Conservation (phyloP, 768 basidiomycete genomes). For the Solioccasus polychromus region DNA sequence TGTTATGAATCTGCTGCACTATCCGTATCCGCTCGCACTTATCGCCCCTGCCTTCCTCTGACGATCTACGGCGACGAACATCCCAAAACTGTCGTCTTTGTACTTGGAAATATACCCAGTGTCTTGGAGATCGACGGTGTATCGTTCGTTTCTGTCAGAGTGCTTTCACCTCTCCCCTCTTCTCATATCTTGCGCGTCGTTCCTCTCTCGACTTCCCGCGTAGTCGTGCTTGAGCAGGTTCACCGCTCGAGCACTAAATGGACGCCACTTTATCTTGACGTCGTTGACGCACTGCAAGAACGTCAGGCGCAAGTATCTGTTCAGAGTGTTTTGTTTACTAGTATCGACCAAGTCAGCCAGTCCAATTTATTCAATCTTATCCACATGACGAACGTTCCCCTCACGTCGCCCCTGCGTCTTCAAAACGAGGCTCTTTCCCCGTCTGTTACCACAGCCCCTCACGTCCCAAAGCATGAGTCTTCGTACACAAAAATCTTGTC, state of each 20-base stretch:
- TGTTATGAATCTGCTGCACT: slow-evolving; percentile 68
- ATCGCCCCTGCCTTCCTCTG: slow-evolving; percentile 60
- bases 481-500: slow-evolving; percentile 88
- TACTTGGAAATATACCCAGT: slow-evolving; percentile 54
- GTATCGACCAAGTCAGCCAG: slow-evolving; percentile 36
- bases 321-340: slow-evolving; percentile 62
- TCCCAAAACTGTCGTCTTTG: slow-evolving; percentile 67
- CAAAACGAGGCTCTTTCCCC: slow-evolving; percentile 35
- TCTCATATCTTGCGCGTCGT: slow-evolving; percentile 56
- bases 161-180: slow-evolving; percentile 67
- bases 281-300: slow-evolving; percentile 69
- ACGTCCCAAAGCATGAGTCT: slow-evolving; percentile 86
- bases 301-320: slow-evolving; percentile 51
- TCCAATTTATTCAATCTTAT: slow-evolving; percentile 54
- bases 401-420: slow-evolving; percentile 46
- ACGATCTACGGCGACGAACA: slow-evolving; percentile 47
- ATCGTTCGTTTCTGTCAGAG: slow-evolving; percentile 58
- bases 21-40: slow-evolving; percentile 59
- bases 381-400: slow-evolving; percentile 36
- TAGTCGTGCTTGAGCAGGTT: slow-evolving; percentile 83
- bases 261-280: slow-evolving; percentile 83
- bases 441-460: slow-evolving; percentile 38
- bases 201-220: slow-evolving; percentile 57
- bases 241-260: slow-evolving; percentile 77
- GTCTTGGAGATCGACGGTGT: slow-evolving; percentile 52